phyloP scores from a whole-genome alignment of 768 basidiomycete species.

The Naematelia encephala region DNA sequence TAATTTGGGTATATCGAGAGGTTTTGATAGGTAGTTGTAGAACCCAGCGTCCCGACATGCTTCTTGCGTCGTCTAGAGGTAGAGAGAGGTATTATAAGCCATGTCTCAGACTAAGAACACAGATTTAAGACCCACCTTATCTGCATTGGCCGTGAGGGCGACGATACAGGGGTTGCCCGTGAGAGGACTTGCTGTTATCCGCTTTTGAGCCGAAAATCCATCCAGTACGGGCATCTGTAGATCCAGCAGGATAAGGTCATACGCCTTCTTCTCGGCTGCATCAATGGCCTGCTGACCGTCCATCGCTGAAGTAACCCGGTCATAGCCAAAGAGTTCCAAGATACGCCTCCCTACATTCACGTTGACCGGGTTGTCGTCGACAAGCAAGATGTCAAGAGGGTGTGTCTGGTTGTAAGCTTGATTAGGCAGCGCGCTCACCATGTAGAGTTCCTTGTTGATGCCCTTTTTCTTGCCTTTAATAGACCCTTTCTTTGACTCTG shows the following conservation, averaged over 20 bases:
- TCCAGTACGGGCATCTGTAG: conserved; percentile 42
- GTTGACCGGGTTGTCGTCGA: conserved; percentile 45
- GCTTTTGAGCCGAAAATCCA: conserved; percentile 29
- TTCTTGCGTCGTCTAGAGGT: conserved; percentile 16
- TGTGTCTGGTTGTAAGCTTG: background rate
- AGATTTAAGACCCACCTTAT: conserved; percentile 19
- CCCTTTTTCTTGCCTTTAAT: background rate
- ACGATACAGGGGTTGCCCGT: conserved; percentile 28
- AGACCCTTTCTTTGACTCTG: background rate
- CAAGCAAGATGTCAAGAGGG: conserved; percentile 38
- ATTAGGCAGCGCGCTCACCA: conserved; percentile 11
- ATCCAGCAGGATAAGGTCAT: conserved; percentile 48
- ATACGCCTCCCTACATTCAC: conserved; percentile 33
- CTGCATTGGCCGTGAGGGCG: conserved; percentile 41
- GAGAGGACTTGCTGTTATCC: conserved; percentile 22
- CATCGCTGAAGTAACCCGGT: conserved; percentile 30
- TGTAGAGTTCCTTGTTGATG: conserved; percentile 18
- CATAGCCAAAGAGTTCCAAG: conserved; percentile 42
- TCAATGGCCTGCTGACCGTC: conserved; percentile 45
- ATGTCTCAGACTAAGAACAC: background rate
- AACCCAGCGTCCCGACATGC: conserved; percentile 19
- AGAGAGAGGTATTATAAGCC: background rate
- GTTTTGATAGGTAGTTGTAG: conserved; percentile 31
- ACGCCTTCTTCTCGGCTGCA: conserved; percentile 30
- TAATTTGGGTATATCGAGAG: conserved; percentile 24